Conservation (phyloP, 2,329 filamentous ascomycete genomes). For the Fusarium tupiense region DNA sequence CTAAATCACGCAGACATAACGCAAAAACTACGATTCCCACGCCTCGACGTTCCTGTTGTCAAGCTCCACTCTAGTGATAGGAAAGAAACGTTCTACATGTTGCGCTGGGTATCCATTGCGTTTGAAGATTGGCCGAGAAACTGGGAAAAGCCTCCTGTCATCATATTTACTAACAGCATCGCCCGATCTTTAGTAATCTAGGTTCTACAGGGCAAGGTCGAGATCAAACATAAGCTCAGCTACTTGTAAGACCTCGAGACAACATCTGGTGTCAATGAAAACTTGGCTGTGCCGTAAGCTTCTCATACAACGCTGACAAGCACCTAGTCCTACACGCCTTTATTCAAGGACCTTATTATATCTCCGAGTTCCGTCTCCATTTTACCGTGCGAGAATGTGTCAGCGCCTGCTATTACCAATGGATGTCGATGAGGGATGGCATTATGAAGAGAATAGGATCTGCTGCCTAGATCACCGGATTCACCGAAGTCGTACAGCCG, state of each 20-base stretch:
- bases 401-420: background rate
- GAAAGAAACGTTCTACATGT: background rate
- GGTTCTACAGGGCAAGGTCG: background rate
- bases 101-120: background rate
- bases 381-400: background rate
- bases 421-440: background rate
- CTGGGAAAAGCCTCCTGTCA: background rate
- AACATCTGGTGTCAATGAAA: background rate
- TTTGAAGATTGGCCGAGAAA: background rate
- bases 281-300: background rate
- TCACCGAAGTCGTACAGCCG: background rate
- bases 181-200: background rate
- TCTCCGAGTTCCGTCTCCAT: background rate
- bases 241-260: background rate
- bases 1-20: background rate
- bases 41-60: background rate
- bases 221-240: background rate
- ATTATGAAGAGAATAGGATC: background rate
- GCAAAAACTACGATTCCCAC: background rate
- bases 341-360: background rate
- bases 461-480: slow-evolving; percentile 1
- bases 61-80: background rate
- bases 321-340: background rate
- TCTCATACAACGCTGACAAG: background rate
- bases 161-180: background rate